Percentiles rank a stretch among this genome's conserved stretches.
Conservation (phyloP, 495 filamentous ascomycete genomes). For the Daldinia childiae region DNA sequence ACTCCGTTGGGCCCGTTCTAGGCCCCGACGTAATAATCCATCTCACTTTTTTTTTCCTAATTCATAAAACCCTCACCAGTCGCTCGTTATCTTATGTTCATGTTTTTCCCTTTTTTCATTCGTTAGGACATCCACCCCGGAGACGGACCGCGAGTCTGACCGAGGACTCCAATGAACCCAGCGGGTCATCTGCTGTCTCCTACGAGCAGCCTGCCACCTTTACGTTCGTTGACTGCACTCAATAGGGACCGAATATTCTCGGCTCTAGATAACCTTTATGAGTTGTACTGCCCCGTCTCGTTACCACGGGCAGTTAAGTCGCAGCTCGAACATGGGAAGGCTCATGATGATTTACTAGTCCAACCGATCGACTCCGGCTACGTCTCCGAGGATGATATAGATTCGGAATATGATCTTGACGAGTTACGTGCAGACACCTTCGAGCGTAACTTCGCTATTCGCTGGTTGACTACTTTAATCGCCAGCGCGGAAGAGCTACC, state of each 20-base stretch:
- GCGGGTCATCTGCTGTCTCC: slow-evolving; percentile 43
- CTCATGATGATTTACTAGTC: slow-evolving; percentile 12
- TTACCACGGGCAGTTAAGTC: slow-evolving; percentile 35
- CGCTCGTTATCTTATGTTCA: slow-evolving; percentile 6
- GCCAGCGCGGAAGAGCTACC: slow-evolving; percentile 44
- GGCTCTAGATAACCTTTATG: slow-evolving; percentile 41
- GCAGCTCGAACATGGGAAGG: slow-evolving; percentile 28
- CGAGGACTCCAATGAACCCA: slow-evolving; percentile 39
- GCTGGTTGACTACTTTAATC: slow-evolving; percentile 51
- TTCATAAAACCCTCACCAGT: slow-evolving; percentile 17
- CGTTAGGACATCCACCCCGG: slow-evolving; percentile 1
- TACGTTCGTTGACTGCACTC: slow-evolving; percentile 31
- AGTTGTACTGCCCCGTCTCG: slow-evolving; percentile 41
- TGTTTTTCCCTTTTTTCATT: slow-evolving; percentile 15
- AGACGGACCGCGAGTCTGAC: slow-evolving; percentile 26
- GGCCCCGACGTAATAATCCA: slow-evolving; percentile 16
- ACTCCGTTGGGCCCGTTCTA: slow-evolving; percentile 19
- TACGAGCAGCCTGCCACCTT: slow-evolving; percentile 44
- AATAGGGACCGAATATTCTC: slow-evolving; percentile 20
- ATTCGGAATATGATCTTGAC: slow-evolving; percentile 22
- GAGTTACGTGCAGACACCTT: slow-evolving; percentile 62
- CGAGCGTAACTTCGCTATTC: slow-evolving; percentile 34
- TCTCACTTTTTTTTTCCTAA: slow-evolving; percentile 17
- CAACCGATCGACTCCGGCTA: slow-evolving; percentile 43
- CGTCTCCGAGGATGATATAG: slow-evolving; percentile 43